Percentiles rank a stretch among this genome's conserved stretches.
Evolutionary conservation across 1,284 basidiomycete genomes (phyloP).

Genomic region (Sanghuangporus weigelae): DNA sequence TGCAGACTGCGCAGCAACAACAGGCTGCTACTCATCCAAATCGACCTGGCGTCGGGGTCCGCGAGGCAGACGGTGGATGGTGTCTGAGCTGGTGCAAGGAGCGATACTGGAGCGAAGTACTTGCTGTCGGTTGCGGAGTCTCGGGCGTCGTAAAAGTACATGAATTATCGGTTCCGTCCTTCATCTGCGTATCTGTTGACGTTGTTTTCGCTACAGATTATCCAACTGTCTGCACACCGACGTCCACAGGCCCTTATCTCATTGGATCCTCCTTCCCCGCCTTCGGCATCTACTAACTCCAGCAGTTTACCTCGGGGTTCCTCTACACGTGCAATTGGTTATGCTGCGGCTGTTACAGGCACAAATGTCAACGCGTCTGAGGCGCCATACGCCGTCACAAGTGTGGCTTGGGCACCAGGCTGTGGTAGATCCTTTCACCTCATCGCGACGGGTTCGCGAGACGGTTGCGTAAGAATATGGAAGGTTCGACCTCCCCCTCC

Average conservation of each 20-base stretch:
- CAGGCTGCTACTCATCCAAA: constrained; percentile 37
- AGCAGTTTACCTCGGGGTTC: constrained; percentile 17
- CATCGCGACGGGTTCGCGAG: constrained; percentile 81
- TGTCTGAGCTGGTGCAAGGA: constrained; percentile 92
- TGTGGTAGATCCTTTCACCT: constrained; percentile 91
- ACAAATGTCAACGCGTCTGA: constrained; percentile 16
- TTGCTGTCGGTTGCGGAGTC: constrained; percentile 72
- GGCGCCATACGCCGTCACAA: constrained; percentile 60
- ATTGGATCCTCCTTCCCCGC: constrained; percentile 22
- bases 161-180: not conserved
- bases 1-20: constrained; percentile 39
- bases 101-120: constrained; percentile 84
- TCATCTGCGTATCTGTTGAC: not conserved
- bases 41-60: constrained; percentile 52
- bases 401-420: constrained; percentile 86
- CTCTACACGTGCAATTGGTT: constrained; percentile 15
- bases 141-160: constrained; percentile 71
- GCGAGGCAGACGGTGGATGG: constrained; percentile 88
- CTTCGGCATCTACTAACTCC: constrained; percentile 12
- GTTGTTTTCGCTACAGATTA: constrained; percentile 28
- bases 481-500: constrained; percentile 52
- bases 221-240: constrained; percentile 35
- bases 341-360: constrained; percentile 12
- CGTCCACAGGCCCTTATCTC: constrained; percentile 28
- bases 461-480: constrained; percentile 88